Evolutionary conservation across 2,329 filamentous ascomycete species (phyloP).

Genomic region (Phoma sp.): DNA sequence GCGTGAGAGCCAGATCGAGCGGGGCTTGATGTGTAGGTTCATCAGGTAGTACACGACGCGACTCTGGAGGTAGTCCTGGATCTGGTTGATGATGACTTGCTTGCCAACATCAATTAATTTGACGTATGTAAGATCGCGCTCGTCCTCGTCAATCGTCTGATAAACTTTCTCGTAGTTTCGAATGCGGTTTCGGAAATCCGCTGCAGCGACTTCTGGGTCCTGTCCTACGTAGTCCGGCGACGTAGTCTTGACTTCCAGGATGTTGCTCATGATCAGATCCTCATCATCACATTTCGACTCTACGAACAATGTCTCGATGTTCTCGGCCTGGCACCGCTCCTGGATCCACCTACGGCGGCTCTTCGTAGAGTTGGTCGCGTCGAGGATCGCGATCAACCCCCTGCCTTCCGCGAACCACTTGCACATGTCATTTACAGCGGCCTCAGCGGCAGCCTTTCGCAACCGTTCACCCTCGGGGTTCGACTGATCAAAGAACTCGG

Average conservation of each 20-base stretch:
- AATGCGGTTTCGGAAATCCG: constrained; percentile 92
- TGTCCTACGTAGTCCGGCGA: constrained; percentile 94
- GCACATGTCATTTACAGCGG: constrained; percentile 91
- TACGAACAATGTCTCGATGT: constrained; percentile 91
- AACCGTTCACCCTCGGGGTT: constrained; percentile 91
- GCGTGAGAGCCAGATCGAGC: constrained; percentile 94
- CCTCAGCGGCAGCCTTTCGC: constrained; percentile 86
- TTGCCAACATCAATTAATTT: constrained; percentile 97
- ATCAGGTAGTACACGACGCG: constrained; percentile 97
- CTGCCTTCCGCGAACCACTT: constrained; percentile 80
- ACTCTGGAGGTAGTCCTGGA: constrained; percentile 95
- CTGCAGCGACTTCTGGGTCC: constrained; percentile 88
- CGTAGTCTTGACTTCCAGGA: constrained; percentile 94
- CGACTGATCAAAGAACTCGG: constrained; percentile 92
- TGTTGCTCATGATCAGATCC: constrained; percentile 96
- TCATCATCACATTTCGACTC: constrained; percentile 98
- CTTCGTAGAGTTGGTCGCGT: constrained; percentile 97
- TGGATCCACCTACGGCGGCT: constrained; percentile 88
- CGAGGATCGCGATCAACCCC: constrained; percentile 89
- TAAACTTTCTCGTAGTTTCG: constrained; percentile 98
- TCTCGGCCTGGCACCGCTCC: constrained; percentile 74
- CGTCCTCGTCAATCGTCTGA: constrained; percentile 88
- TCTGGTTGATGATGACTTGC: constrained; percentile 97
- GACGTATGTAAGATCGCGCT: constrained; percentile 88
- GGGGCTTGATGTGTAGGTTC: constrained; percentile 96